Conservation (phyloP, 306 rosid species). For the Lathyrus oleraceus region DNA sequence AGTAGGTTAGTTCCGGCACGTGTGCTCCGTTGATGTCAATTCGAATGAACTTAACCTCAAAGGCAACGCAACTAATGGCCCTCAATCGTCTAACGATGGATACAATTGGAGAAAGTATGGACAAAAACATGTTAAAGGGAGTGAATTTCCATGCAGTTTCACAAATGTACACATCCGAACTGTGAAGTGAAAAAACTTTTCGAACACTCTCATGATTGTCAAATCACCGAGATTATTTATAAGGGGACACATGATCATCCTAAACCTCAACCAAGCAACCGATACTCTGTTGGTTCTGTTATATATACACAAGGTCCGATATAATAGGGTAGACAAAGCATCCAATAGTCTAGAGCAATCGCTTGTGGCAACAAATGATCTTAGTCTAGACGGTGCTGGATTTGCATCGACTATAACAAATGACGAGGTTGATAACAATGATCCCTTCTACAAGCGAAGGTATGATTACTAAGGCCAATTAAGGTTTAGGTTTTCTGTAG, state of each 20-base stretch:
- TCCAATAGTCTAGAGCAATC: constrained; percentile 60
- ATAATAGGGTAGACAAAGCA: constrained; percentile 76
- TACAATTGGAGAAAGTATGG: constrained; percentile 98
- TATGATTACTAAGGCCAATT: constrained; percentile 33
- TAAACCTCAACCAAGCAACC: constrained; percentile 88
- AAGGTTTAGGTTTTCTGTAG: constrained; percentile 24
- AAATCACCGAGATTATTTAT: constrained; percentile 89
- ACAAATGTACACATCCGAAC: constrained; percentile 93
- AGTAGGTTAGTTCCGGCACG: constrained; percentile 53
- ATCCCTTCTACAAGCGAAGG: constrained; percentile 87
- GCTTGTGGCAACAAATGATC: constrained; percentile 54
- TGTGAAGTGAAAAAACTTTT: constrained; percentile 98
- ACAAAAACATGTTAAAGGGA: constrained; percentile 91
- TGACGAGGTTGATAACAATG: constrained; percentile 81
- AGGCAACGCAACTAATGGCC: constrained; percentile 49
- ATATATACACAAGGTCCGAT: constrained; percentile 57
- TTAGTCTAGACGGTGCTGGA: constrained; percentile 59
- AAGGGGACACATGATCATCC: constrained; percentile 98
- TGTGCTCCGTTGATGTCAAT: constrained; percentile 58
- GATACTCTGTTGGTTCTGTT: constrained; percentile 62
- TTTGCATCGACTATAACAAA: constrained; percentile 48
- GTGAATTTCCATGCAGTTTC: constrained; percentile 98
- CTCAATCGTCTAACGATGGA: constrained; percentile 59
- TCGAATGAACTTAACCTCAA: constrained; percentile 58
- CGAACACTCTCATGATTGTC: constrained; percentile 93